Evolutionary conservation across 768 basidiomycete species (phyloP).

Genomic region (Panaeolus papilionaceus): DNA sequence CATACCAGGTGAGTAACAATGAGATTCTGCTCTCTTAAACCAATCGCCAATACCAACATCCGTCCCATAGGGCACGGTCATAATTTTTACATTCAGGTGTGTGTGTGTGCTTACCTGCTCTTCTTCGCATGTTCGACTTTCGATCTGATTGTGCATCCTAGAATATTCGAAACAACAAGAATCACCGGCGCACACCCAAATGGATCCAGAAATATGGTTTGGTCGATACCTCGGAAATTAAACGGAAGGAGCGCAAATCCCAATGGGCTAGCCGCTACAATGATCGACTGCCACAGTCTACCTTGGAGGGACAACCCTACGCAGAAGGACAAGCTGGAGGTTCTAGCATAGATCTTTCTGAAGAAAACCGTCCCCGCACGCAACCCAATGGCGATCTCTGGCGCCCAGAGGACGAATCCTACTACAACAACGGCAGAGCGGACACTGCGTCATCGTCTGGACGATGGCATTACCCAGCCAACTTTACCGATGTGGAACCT

Average conservation of each 20-base stretch:
- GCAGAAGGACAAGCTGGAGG: constrained; percentile 81
- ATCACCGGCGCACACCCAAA: constrained; percentile 89
- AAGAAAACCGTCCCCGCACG: constrained; percentile 39
- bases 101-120: background rate
- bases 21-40: background rate
- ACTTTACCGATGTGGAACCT: constrained; percentile 70
- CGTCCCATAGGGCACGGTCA: constrained; percentile 75
- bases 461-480: constrained; percentile 87
- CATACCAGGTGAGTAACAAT: constrained; percentile 70
- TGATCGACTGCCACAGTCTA: constrained; percentile 75
- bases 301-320: constrained; percentile 70
- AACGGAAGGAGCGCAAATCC: constrained; percentile 78
- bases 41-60: constrained; percentile 17
- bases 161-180: constrained; percentile 98
- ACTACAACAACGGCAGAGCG: constrained; percentile 59
- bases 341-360: constrained; percentile 48
- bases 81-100: constrained; percentile 91
- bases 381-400: constrained; percentile 66
- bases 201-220: constrained; percentile 94
- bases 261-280: constrained; percentile 91
- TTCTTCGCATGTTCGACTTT: constrained; percentile 11
- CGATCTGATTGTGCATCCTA: constrained; percentile 37
- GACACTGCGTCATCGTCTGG: constrained; percentile 49
- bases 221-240: constrained; percentile 78
- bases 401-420: constrained; percentile 78